Conservation (phyloP, 2,329 filamentous ascomycete genomes). For the Acrocalymma vagum region DNA sequence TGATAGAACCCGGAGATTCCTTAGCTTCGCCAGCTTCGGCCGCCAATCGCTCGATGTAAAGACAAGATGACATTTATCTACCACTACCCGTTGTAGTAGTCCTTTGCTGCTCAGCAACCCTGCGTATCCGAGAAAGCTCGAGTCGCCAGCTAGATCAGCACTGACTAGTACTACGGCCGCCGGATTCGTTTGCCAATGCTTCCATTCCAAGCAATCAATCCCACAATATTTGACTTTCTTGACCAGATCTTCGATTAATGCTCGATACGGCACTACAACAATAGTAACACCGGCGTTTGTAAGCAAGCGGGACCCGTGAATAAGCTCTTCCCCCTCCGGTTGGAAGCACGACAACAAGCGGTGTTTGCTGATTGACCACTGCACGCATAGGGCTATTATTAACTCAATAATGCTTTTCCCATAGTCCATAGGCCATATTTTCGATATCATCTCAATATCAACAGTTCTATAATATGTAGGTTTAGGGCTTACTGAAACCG, state of each 20-base stretch:
- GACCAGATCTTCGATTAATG: slow-evolving; percentile 20
- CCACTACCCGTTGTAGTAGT: slow-evolving; percentile 20
- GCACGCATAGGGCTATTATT: too few relatives aligned
- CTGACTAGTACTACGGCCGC: slow-evolving; percentile 22
- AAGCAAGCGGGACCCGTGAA: too few relatives aligned
- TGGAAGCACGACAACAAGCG: too few relatives aligned
- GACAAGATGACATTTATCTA: slow-evolving; percentile 25
- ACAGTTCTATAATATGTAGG: too few relatives aligned
- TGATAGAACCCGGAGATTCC: slow-evolving; percentile 16
- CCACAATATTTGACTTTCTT: slow-evolving; percentile 1
- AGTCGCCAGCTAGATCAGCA: slow-evolving; percentile 15
- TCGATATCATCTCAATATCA: too few relatives aligned
- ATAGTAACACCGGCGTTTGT: slow-evolving; percentile 22
- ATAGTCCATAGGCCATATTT: too few relatives aligned
- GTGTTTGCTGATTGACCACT: too few relatives aligned
- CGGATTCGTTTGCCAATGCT: slow-evolving; percentile 15
- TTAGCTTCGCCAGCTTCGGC: slow-evolving; percentile 15
- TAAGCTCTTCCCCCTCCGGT: too few relatives aligned
- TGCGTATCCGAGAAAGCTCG: slow-evolving; percentile 17
- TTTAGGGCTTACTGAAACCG: too few relatives aligned
- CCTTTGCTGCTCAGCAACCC: slow-evolving; percentile 13
- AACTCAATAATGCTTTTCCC: too few relatives aligned
- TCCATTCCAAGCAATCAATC: slow-evolving; percentile 17
- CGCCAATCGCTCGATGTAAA: slow-evolving; percentile 21
- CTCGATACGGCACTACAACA: slow-evolving; percentile 24